phyloP scores from a whole-genome alignment of 2,329 filamentous ascomycete genomes.

The Monilinia fructigena region DNA sequence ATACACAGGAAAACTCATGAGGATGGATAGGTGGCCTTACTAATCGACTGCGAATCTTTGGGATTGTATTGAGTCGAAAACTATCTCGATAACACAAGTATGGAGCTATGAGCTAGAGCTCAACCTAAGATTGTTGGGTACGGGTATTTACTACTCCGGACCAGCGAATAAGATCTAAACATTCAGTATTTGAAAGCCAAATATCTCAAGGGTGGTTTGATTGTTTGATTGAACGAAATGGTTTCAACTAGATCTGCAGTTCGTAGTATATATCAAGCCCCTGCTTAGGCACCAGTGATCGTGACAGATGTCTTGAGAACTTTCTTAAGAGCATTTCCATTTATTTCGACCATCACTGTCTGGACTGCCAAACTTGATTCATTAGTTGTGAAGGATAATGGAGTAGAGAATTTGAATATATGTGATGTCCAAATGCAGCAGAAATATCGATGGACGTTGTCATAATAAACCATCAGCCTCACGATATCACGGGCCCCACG shows the following conservation, averaged over 20 bases:
- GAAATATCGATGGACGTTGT: not conserved
- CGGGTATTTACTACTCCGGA: not conserved
- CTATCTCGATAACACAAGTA: not conserved
- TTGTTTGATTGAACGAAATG: not conserved
- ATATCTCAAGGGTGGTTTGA: not conserved
- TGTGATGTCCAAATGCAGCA: not conserved
- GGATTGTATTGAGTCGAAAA: not conserved
- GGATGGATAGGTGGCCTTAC: too few relatives aligned
- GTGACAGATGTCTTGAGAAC: not conserved
- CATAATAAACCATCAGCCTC: not conserved
- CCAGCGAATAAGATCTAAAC: not conserved
- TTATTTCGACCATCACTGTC: too few relatives aligned
- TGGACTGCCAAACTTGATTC: too few relatives aligned
- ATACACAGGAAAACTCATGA: not conserved
- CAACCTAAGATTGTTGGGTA: not conserved
- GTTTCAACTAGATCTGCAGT: too few relatives aligned
- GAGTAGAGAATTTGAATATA: too few relatives aligned
- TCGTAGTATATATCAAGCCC: too few relatives aligned
- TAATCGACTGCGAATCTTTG: not conserved
- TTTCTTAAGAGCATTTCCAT: not conserved
- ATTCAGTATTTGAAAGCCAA: not conserved
- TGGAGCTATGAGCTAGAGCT: not conserved
- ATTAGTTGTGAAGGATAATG: too few relatives aligned
- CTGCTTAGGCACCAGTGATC: too few relatives aligned
- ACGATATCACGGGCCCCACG: not conserved